Conservation (phyloP, 805 yeast species). For the Saccharomycodes ludwigii region DNA sequence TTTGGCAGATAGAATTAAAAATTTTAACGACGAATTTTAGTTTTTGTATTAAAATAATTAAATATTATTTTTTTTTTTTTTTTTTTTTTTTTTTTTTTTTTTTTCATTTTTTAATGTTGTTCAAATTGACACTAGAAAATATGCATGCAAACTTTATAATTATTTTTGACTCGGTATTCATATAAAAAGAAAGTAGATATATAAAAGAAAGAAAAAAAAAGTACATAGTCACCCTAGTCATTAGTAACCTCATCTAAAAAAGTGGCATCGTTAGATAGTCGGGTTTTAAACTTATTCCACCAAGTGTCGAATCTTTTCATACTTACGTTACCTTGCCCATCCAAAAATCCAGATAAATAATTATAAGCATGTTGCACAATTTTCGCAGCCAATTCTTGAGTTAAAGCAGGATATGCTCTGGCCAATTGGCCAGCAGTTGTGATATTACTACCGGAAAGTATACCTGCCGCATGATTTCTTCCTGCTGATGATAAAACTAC, state of each 20-base stretch:
- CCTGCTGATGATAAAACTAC: slow-evolving; percentile 17
- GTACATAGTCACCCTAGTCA: slow-evolving; percentile 6
- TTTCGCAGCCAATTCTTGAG: slow-evolving; percentile 66
- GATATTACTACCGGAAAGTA: slow-evolving; percentile 12
- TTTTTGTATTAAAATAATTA: too few species aligned
- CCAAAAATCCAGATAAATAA: slow-evolving; percentile 78
- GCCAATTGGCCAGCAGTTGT: slow-evolving; percentile 21
- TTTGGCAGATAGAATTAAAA: slow-evolving; percentile 47
- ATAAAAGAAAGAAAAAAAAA: too few species aligned
- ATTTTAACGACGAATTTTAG: slow-evolving; percentile 38
- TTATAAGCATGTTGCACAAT: slow-evolving; percentile 90
- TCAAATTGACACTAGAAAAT: neutral
- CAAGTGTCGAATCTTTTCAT: slow-evolving; percentile 82
- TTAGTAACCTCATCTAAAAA: slow-evolving; percentile 46
- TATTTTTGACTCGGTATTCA: too few species aligned
- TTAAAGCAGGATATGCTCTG: slow-evolving; percentile 27
- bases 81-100: too few species aligned
- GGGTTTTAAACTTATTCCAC: slow-evolving; percentile 85
- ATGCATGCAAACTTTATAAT: too few species aligned
- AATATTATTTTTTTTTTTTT: too few species aligned
- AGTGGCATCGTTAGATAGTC: slow-evolving; percentile 68
- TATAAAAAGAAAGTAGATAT: too few species aligned
- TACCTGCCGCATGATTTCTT: slow-evolving; percentile 6
- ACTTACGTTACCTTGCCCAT: slow-evolving; percentile 66
- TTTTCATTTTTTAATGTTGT: too few species aligned